Evolutionary conservation across 2,329 filamentous ascomycete genomes (phyloP), one percentile per base, ranked within the genome.

Genomic region (Allantophomopsis lycopodina): DNA sequence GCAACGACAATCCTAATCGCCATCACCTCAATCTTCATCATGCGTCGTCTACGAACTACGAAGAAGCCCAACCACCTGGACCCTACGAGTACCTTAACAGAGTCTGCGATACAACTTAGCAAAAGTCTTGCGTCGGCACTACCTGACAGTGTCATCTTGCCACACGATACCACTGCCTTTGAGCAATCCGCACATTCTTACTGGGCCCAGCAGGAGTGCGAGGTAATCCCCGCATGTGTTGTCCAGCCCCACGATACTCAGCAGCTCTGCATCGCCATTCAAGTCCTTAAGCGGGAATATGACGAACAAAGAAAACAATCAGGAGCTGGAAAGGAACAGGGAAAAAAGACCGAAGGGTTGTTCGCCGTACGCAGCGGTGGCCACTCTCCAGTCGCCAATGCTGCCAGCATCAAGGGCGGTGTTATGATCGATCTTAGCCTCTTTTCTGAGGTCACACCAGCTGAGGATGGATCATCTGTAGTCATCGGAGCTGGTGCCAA

Each of bases 401-500:
- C 65, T 23, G 62, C 71, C 13, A 50, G 43, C 4, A 75, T 68
- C 36, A 54, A 62, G 8, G 64, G 57, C 1, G 68, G 68, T 0
- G 57, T 69, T 3, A 47, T 69, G 7, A 64, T 76, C 43, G 67
- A 67, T 6, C 61, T 68, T 7, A 60, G 56, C 10, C 42, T 45
- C 13, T 39, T 42, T 13, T 42, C 38, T 13, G 42, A 41, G 3
- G 5, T 50, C 11, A 34, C 41, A 23, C 39, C 48, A 16, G 49
- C 53, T 8, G 42, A 47, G 1, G 52, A 58, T 17, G 49, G 50
- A 5, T 44, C 43, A 0, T 50, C 49, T 5, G 54, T 55, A 6
- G 44, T 43, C 21, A 46, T 65, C 17, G 61, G 57, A 6, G 45
- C 57, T 4, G 62, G 61, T 13, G 49, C 51, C 33, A 46, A 52